Evolutionary conservation across 2,329 filamentous ascomycete genomes (phyloP).

Genomic region (Colletotrichum liriopes): DNA sequence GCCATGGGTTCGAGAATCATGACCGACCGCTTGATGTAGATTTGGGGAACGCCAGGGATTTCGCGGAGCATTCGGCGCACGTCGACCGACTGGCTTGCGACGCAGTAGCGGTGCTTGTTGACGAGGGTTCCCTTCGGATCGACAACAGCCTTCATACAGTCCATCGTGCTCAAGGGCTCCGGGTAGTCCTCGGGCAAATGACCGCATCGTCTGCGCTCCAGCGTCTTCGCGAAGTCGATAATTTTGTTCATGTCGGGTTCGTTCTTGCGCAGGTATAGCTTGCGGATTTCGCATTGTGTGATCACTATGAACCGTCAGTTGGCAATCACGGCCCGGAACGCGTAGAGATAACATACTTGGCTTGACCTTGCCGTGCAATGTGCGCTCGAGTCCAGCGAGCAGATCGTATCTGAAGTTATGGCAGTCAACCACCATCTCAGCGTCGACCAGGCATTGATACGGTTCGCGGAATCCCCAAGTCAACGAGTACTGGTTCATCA

Average conservation of each 20-base stretch:
- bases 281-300: constrained; percentile 85
- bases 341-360: constrained; percentile 70
- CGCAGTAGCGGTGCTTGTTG: constrained; percentile 86
- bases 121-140: constrained; percentile 80
- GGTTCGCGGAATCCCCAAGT: constrained; percentile 93
- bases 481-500: constrained; percentile 92
- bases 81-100: constrained; percentile 80
- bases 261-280: constrained; percentile 77
- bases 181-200: constrained; percentile 82
- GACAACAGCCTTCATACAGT: constrained; percentile 82
- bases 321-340: not conserved
- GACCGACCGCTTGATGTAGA: constrained; percentile 85
- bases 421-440: constrained; percentile 86
- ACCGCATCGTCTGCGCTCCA: constrained; percentile 81
- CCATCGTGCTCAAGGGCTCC: constrained; percentile 77
- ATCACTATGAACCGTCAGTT: constrained; percentile 69
- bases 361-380: constrained; percentile 90
- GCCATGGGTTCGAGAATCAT: constrained; percentile 83
- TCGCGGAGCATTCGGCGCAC: constrained; percentile 75
- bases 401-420: constrained; percentile 92
- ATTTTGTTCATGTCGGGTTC: constrained; percentile 70
- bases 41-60: constrained; percentile 81
- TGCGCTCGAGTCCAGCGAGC: constrained; percentile 81
- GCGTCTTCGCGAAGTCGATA: constrained; percentile 81
- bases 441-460: constrained; percentile 93